Percentiles rank a stretch among this genome's conserved stretches.
phyloP scores from a whole-genome alignment of 2,329 filamentous ascomycete genomes.

The Chaetomium strumarium region DNA sequence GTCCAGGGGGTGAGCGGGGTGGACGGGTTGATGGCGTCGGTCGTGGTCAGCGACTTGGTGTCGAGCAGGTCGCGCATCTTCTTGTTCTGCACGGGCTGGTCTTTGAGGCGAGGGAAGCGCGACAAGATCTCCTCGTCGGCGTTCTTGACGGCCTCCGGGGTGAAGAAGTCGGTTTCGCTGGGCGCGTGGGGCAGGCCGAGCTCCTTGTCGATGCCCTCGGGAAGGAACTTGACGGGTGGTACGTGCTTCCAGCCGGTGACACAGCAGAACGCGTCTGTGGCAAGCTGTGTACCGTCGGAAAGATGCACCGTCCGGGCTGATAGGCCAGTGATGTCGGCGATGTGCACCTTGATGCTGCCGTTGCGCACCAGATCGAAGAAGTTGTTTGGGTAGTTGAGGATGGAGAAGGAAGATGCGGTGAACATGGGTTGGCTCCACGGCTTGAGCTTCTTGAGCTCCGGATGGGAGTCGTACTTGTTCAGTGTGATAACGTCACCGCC shows the following conservation, averaged over 20 bases:
- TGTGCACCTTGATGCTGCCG: constrained; percentile 47
- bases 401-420: constrained; percentile 49
- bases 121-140: constrained; percentile 50
- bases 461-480: constrained; percentile 50
- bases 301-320: constrained; percentile 43
- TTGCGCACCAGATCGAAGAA: constrained; percentile 51
- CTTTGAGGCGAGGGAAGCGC: constrained; percentile 46
- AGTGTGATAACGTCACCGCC: constrained; percentile 48
- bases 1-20: constrained; percentile 34
- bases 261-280: constrained; percentile 48
- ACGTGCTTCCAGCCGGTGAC: constrained; percentile 55
- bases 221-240: constrained; percentile 47
- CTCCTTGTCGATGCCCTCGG: constrained; percentile 39
- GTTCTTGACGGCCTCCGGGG: constrained; percentile 33
- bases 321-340: constrained; percentile 46
- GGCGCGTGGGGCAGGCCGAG: constrained; percentile 44
- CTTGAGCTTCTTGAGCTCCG: constrained; percentile 47
- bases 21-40: constrained; percentile 26
- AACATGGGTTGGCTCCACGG: constrained; percentile 48
- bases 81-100: constrained; percentile 46
- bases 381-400: constrained; percentile 54
- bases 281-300: constrained; percentile 40
- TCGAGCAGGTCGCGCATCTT: constrained; percentile 39
- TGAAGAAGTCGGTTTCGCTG: constrained; percentile 29
- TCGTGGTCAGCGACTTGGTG: constrained; percentile 33